Percentiles rank a stretch among this genome's conserved stretches.
Conservation (phyloP, 306 rosid species). For the Morella rubra region DNA sequence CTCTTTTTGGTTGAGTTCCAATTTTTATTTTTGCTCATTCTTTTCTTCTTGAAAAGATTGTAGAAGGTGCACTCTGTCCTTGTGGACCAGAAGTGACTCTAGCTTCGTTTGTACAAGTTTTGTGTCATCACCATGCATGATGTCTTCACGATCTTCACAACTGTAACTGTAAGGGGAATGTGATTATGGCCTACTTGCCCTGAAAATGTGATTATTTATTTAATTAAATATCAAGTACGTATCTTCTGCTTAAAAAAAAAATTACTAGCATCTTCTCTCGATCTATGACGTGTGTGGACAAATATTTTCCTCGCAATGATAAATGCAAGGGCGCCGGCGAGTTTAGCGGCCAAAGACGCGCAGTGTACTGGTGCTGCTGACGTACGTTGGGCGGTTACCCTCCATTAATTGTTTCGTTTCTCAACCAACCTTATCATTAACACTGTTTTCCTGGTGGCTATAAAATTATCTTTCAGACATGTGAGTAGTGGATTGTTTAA, state of each 20-base stretch:
- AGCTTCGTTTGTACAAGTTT: slow-evolving; percentile 29
- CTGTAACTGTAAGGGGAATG: not conserved
- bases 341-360: slow-evolving; percentile 36
- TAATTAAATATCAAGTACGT: not conserved
- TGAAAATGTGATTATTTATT: not conserved
- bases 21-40: not conserved
- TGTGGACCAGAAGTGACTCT: slow-evolving; percentile 48
- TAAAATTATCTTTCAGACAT: slow-evolving; percentile 20
- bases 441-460: slow-evolving; percentile 22
- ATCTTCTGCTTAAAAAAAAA: no score
- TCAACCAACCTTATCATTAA: slow-evolving; percentile 42
- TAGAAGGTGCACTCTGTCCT: slow-evolving; percentile 57
- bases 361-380: slow-evolving; percentile 21
- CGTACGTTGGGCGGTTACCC: slow-evolving; percentile 40
- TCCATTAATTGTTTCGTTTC: slow-evolving; percentile 18
- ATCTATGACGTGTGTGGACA: slow-evolving; percentile 31
- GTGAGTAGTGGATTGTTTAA: slow-evolving; percentile 28
- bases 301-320: slow-evolving; percentile 21
- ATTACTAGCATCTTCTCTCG: no score
- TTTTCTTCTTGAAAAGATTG: slow-evolving; percentile 19
- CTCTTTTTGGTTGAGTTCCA: slow-evolving; percentile 23
- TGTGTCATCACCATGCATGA: slow-evolving; percentile 20
- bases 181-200: slow-evolving; percentile 14
- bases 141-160: slow-evolving; percentile 23
- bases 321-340: slow-evolving; percentile 40